Evolutionary conservation across 2,329 filamentous ascomycete genomes (phyloP).

Genomic region (Madurella mycetomatis): DNA sequence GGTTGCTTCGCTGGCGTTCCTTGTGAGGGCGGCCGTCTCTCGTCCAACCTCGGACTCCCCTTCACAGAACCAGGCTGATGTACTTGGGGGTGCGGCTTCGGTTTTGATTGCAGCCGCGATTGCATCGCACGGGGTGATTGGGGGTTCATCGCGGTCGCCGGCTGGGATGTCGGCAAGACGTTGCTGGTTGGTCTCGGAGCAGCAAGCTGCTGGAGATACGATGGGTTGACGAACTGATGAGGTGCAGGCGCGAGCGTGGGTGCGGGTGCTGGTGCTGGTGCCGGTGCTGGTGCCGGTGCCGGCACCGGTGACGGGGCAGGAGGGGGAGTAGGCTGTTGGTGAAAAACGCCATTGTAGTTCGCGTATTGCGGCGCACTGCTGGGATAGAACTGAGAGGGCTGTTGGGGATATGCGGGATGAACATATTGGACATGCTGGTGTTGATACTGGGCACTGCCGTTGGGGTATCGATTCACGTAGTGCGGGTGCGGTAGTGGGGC

Average conservation of each 20-base stretch:
- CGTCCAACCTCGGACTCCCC: conserved; percentile 17
- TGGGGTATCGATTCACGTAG: conserved; percentile 16
- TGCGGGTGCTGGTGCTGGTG: conserved; percentile 4
- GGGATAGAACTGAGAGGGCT: conserved; percentile 23
- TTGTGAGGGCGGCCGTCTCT: conserved; percentile 16
- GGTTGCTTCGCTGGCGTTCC: conserved; percentile 13
- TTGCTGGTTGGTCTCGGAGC: conserved; percentile 17
- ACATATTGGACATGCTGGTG: conserved; percentile 21
- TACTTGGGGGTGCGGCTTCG: conserved; percentile 7
- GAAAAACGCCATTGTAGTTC: conserved; percentile 27
- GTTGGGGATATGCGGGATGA: conserved; percentile 24
- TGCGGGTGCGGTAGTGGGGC: conserved; percentile 14
- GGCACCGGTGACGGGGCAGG: conserved; percentile 1
- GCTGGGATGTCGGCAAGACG: conserved; percentile 18
- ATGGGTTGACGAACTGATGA: conserved; percentile 30
- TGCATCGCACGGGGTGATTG: conserved; percentile 13
- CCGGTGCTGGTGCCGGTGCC: neutral
- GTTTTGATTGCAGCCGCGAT: conserved; percentile 15
- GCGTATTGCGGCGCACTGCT: conserved; percentile 21
- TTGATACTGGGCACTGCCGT: conserved; percentile 16
- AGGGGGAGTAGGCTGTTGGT: conserved; percentile 8
- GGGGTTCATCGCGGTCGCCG: conserved; percentile 26
- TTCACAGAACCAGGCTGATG: conserved; percentile 7
- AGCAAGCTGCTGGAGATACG: conserved; percentile 22
- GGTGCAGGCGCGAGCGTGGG: conserved; percentile 6